A percentile compares a stretch with the other conserved stretches of the same genome.
Conservation (phyloP, 139 green algal species). For the Closterium sp. region DNA sequence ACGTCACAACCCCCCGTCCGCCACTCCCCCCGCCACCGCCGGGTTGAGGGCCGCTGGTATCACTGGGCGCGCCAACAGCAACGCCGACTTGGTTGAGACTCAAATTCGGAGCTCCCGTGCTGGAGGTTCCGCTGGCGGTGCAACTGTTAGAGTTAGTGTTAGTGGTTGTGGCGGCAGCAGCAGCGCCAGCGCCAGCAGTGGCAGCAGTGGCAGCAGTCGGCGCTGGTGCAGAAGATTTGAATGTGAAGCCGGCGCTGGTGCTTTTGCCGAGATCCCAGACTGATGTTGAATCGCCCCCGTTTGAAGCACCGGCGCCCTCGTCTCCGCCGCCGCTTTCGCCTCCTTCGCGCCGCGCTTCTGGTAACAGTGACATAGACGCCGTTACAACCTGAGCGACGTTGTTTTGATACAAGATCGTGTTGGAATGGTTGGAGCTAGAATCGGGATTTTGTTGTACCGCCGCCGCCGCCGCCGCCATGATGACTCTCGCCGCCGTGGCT, state of each 20-base stretch:
- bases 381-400: background rate
- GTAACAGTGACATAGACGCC: background rate
- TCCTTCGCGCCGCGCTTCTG: background rate
- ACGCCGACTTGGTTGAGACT: too few relatives aligned
- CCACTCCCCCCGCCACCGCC: background rate
- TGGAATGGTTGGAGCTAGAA: too few relatives aligned
- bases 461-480: background rate
- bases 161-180: background rate
- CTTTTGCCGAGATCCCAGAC: too few relatives aligned
- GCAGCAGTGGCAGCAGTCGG: too few relatives aligned
- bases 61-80: too few relatives aligned
- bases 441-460: background rate
- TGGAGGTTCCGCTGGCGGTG: background rate
- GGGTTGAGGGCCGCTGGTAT: too few relatives aligned
- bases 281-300: too few relatives aligned
- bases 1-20: background rate
- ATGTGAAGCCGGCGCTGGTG: too few relatives aligned
- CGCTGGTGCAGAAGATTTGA: too few relatives aligned
- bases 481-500: background rate
- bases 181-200: background rate
- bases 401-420: background rate
- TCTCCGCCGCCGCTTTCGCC: too few relatives aligned
- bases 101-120: background rate
- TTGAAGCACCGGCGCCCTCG: too few relatives aligned
- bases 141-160: background rate